Evolutionary conservation across 1,139 yeast species (phyloP).

Genomic region (Komagataea norvegica): DNA sequence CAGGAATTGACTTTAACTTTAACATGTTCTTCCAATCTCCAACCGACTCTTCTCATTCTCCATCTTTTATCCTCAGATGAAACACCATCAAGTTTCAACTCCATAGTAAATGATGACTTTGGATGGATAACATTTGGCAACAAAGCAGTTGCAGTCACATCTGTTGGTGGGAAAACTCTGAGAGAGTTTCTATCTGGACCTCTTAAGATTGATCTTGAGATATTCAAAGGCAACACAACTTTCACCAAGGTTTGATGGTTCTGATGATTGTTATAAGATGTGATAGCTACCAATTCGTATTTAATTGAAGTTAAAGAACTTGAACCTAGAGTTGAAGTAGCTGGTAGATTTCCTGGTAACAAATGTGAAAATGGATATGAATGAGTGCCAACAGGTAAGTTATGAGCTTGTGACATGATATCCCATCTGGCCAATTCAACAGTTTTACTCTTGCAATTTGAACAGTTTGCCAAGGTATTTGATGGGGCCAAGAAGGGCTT

Average conservation of each 20-base stretch:
- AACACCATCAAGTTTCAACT: constrained; percentile 76
- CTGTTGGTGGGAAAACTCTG: constrained; percentile 94
- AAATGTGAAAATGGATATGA: constrained; percentile 94
- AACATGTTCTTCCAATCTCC: constrained; percentile 86
- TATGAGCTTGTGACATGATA: constrained; percentile 54
- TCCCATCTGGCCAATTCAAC: constrained; percentile 86
- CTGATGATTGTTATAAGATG: constrained; percentile 36
- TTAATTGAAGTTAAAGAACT: constrained; percentile 52
- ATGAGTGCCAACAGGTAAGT: constrained; percentile 62
- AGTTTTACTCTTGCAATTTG: constrained; percentile 48
- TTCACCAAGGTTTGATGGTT: constrained; percentile 21
- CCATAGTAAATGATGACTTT: constrained; percentile 77
- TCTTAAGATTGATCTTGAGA: constrained; percentile 71
- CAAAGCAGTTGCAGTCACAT: constrained; percentile 78
- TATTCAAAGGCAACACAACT: constrained; percentile 57
- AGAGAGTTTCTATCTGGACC: constrained; percentile 85
- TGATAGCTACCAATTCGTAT: constrained; percentile 70
- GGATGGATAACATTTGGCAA: constrained; percentile 90
- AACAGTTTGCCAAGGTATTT: constrained; percentile 46
- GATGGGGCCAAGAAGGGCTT: constrained; percentile 62
- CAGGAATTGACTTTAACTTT: constrained; percentile 60
- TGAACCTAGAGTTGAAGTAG: constrained; percentile 61
- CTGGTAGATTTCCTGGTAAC: constrained; percentile 86
- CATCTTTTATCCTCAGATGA: constrained; percentile 64
- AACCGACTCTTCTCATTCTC: constrained; percentile 84